phyloP scores from a whole-genome alignment of 345 rosid species.

The Salix suchowensis region DNA sequence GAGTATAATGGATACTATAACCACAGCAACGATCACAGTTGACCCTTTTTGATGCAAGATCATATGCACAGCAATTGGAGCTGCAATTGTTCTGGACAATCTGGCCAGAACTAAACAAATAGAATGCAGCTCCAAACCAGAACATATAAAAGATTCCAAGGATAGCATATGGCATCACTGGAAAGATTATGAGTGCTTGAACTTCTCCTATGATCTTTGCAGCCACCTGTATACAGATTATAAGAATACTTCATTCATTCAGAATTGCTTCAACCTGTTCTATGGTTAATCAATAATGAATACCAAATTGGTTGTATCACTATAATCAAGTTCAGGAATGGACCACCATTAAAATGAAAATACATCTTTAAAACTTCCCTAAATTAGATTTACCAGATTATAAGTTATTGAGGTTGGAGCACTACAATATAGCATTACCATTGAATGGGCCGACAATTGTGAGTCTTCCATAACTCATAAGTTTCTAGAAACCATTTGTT shows the following conservation, averaged over 20 bases:
- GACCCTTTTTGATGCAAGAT: constrained; percentile 65
- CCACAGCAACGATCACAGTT: constrained; percentile 93
- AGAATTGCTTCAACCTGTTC: background rate
- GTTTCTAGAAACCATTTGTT: background rate
- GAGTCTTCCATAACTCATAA: background rate
- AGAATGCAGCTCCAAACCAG: constrained; percentile 87
- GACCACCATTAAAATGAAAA: too few species aligned
- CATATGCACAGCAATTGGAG: constrained; percentile 83
- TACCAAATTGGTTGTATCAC: too few species aligned
- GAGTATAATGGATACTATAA: constrained; percentile 81
- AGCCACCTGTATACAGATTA: constrained; percentile 62
- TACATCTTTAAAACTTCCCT: background rate
- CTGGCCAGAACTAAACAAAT: constrained; percentile 89
- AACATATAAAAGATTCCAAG: constrained; percentile 92
- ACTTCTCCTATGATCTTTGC: constrained; percentile 99
- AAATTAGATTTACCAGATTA: background rate
- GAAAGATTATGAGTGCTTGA: constrained; percentile 86
- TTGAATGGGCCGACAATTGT: background rate
- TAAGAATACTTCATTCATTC: background rate
- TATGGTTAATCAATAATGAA: too few species aligned
- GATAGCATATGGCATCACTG: constrained; percentile 64
- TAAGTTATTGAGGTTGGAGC: background rate
- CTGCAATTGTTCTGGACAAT: constrained; percentile 75
- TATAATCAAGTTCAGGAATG: too few species aligned
- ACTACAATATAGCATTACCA: background rate